phyloP scores from a whole-genome alignment of 78 protist genomes.

The Chrysochromulina tobinii region DNA sequence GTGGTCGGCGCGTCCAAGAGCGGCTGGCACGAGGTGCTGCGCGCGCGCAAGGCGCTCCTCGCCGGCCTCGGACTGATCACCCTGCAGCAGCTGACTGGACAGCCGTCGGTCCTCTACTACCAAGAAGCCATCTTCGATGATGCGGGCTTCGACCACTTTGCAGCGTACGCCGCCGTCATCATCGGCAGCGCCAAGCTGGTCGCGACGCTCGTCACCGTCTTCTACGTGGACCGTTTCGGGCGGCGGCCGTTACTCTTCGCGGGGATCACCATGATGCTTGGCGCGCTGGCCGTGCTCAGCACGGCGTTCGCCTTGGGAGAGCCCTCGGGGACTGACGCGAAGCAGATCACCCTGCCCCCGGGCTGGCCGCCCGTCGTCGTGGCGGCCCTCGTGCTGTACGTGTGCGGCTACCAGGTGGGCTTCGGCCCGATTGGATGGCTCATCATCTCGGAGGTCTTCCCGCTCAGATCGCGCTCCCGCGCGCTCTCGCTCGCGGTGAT shows the following conservation, averaged over 20 bases:
- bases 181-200: not conserved
- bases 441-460: not conserved
- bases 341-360: too few species aligned
- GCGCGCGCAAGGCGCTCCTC: not conserved
- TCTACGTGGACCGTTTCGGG: not conserved
- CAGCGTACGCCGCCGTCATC: not conserved
- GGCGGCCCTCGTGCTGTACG: too few species aligned
- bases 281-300: not conserved
- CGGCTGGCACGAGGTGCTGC: not conserved
- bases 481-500: too few species aligned
- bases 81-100: constrained; percentile 18
- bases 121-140: not conserved
- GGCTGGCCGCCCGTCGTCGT: too few species aligned
- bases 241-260: not conserved
- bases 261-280: not conserved
- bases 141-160: not conserved
- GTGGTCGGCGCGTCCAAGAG: too few species aligned
- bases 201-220: not conserved
- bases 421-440: constrained; percentile 6
- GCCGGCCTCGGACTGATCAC: not conserved
- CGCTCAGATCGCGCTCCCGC: not conserved
- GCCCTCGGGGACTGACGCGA: too few species aligned
- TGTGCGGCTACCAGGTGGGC: not conserved
- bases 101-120: constrained; percentile 13
- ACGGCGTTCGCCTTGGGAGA: too few species aligned